phyloP scores from a whole-genome alignment of 1,139 yeast genomes.

The Nakaseomyces sp. region DNA sequence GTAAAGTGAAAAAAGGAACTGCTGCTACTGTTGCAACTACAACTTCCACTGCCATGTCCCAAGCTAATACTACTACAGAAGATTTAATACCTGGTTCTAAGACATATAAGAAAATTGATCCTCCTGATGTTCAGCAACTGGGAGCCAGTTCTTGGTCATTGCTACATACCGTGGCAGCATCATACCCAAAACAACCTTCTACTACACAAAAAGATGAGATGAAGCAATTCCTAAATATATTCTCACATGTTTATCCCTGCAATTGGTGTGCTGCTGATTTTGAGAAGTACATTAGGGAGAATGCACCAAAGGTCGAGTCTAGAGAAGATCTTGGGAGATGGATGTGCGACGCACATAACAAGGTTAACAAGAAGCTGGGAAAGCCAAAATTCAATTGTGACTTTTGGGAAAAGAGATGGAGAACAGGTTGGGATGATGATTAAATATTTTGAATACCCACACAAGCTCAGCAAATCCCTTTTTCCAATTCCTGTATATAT shows the following conservation, averaged over 20 bases:
- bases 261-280: slow-evolving; percentile 91
- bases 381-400: slow-evolving; percentile 80
- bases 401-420: slow-evolving; percentile 91
- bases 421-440: slow-evolving; percentile 56
- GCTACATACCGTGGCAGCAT: slow-evolving; percentile 83
- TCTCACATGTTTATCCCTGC: slow-evolving; percentile 85
- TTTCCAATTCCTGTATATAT: no score
- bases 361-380: slow-evolving; percentile 74
- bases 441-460: no score
- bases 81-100: slow-evolving; percentile 20
- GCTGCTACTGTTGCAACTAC: neutral
- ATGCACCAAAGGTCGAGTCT: slow-evolving; percentile 58
- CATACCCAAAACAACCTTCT: slow-evolving; percentile 67
- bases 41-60: neutral
- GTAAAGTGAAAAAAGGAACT: slow-evolving; percentile 19
- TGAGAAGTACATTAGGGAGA: slow-evolving; percentile 46
- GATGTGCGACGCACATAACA: slow-evolving; percentile 94
- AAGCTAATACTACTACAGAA: slow-evolving; percentile 17
- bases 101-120: slow-evolving; percentile 46
- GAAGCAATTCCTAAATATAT: slow-evolving; percentile 57
- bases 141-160: slow-evolving; percentile 93
- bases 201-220: slow-evolving; percentile 58
- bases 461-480: no score
- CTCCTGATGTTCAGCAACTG: slow-evolving; percentile 75
- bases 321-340: slow-evolving; percentile 81